Conservation (phyloP, 2,329 filamentous ascomycete genomes). For the Microcera coccophila region DNA sequence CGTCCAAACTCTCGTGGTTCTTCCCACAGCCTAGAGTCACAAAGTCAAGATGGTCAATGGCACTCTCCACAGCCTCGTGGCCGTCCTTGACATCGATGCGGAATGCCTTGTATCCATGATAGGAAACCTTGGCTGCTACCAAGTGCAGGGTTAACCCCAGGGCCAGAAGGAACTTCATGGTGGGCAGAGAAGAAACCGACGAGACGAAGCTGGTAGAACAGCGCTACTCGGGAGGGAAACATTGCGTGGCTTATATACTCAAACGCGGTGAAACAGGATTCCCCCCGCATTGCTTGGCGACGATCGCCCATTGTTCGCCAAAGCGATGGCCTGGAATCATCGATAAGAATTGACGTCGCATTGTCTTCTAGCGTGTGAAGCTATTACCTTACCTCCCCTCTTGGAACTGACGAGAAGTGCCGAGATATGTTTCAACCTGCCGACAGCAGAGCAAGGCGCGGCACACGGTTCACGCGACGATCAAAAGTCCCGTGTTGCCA, state of each 20-base stretch:
- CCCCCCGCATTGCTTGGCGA: constrained; percentile 8
- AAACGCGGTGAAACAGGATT: background rate
- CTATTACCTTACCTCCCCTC: background rate
- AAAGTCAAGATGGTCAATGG: constrained; percentile 17
- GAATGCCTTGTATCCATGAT: constrained; percentile 26
- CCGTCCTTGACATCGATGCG: constrained; percentile 19
- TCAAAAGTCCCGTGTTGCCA: background rate
- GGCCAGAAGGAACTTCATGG: background rate
- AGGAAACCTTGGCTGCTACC: constrained; percentile 10
- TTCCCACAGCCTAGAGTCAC: constrained; percentile 26
- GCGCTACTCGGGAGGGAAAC: background rate
- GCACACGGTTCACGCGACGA: background rate
- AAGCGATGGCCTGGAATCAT: constrained; percentile 4
- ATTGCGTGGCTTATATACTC: background rate
- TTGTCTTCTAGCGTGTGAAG: background rate
- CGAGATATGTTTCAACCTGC: background rate
- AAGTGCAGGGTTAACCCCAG: background rate
- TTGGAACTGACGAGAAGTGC: background rate
- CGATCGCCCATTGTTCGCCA: constrained; percentile 9
- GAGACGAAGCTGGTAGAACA: background rate
- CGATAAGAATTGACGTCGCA: background rate
- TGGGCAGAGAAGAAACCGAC: background rate
- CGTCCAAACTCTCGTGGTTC: constrained; percentile 18
- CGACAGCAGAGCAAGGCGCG: background rate
- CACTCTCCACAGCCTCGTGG: constrained; percentile 10